Evolutionary conservation across 1,139 yeast species (phyloP).

Genomic region (Kluyveromyces sp.): DNA sequence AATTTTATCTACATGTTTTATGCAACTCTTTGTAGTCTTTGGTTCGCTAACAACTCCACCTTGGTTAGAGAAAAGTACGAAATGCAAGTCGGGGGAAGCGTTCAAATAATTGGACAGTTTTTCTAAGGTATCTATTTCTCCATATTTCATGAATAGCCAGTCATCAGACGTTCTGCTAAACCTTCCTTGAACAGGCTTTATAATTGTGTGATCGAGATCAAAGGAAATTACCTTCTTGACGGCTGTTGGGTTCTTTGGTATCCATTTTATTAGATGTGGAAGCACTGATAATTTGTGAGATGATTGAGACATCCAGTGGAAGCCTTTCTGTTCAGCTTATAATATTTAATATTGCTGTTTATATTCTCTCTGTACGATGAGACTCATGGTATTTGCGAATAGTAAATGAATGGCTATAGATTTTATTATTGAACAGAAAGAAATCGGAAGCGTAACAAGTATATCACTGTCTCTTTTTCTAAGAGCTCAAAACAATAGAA

Average conservation of each 20-base stretch:
- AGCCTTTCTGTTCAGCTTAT: background rate
- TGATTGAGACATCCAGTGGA: slow-evolving; percentile 7
- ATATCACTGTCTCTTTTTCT: no score
- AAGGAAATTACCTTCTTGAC: slow-evolving; percentile 16
- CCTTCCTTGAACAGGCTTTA: slow-evolving; percentile 23
- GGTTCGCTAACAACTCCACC: slow-evolving; percentile 42
- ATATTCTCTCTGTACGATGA: no score
- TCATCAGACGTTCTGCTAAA: slow-evolving; percentile 23
- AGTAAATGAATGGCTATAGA: no score
- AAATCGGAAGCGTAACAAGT: no score
- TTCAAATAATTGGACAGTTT: slow-evolving; percentile 25
- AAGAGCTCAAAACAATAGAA: background rate
- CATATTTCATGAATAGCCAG: slow-evolving; percentile 25
- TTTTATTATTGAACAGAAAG: no score
- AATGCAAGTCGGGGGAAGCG: slow-evolving; percentile 20
- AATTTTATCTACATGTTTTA: slow-evolving; percentile 40
- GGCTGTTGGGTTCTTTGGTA: slow-evolving; percentile 13
- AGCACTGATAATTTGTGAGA: slow-evolving; percentile 24
- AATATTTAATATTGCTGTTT: background rate
- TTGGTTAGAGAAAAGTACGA: slow-evolving; percentile 82
- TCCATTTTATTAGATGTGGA: slow-evolving; percentile 25
- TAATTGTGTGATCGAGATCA: slow-evolving; percentile 29
- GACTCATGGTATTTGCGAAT: no score
- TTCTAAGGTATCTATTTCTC: slow-evolving; percentile 12
- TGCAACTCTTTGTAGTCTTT: slow-evolving; percentile 44